Conservation (phyloP, 2,329 filamentous ascomycete species). For the Ceratocystis harringtonii region DNA sequence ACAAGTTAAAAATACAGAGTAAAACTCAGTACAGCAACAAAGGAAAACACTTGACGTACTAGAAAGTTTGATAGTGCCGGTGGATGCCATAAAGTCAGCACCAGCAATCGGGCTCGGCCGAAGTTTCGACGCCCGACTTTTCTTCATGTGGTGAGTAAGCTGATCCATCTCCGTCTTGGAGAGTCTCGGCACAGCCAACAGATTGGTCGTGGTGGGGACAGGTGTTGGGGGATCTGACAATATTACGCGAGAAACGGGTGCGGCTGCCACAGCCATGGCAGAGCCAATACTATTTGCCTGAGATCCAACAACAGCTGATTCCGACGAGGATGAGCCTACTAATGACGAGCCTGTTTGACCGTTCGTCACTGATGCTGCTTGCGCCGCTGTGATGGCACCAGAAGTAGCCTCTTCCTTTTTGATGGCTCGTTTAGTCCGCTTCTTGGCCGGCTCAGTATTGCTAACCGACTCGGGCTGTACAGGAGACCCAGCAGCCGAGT, state of each 20-base stretch:
- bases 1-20: not conserved
- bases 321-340: not conserved
- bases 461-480: conserved; percentile 17
- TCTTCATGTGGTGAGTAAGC: conserved; percentile 28
- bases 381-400: not conserved
- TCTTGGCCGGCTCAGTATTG: conserved; percentile 23
- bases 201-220: conserved; percentile 23
- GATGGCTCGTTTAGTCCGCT: conserved; percentile 27
- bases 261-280: not conserved
- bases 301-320: not conserved
- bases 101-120: conserved; percentile 29
- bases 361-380: not conserved
- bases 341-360: not conserved
- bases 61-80: conserved; percentile 29
- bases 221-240: not conserved
- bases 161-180: conserved; percentile 20
- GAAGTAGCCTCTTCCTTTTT: conserved; percentile 28
- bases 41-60: conserved; percentile 18
- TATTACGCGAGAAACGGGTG: conserved; percentile 17
- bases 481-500: conserved; percentile 18
- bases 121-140: conserved; percentile 26
- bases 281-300: not conserved
- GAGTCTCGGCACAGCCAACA: conserved; percentile 19
- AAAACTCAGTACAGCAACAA: not conserved
- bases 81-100: conserved; percentile 27